Base-by-base conservation (phyloP, 371 early-diverging fungal genomes). In the Mortierella sp. region DNA sequence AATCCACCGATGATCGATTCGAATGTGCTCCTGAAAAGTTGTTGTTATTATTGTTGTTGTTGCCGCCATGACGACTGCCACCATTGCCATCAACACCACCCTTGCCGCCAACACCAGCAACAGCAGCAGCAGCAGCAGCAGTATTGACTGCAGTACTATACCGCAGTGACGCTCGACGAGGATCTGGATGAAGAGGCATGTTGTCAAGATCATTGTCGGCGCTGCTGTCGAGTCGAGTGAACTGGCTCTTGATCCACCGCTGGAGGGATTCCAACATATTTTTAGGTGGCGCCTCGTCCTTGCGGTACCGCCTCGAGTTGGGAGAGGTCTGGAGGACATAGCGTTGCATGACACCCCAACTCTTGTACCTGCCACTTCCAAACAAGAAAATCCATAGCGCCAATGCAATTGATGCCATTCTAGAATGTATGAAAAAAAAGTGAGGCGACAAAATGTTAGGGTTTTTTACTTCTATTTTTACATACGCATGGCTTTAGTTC, bases 321-420 rank as follows among this genome's bases (percentile, higher is more conserved):
- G 84, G 84, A 13, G 84, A 84, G 0, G 84, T 84, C 45, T 75
- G 75, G 24, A 84, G 74, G 31, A 84, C 70, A 52, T 80, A 84
- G 21, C 84, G 78, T 47, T 84, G 84, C 75, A 84, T 80, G 28
- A 84, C 21, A 13, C 84, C 84, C 84, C 84, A 84, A 63, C 84
- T 84, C 74, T 84, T 84, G 80, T 84, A 84, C n/a, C 75, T 84
- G 47, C 84, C 84, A 21, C 75, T 80, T n/a, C 84, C 84, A 52
- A 84, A 84, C 72, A 84, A 72, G 44, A 84, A 84, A 16, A 84
- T 84, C 84, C 84, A 84, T 1, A 80, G 72, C 0, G 84, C 84
- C 8, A 84, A 38, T 11, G 80, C 84, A 60, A 84, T 74, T 10
- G 84, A 84, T 3, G 80, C 84, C 84, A 84, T 77, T 60, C 84